These are phyloP conservation scores for Microdochium nivale DNA, from an alignment of 2,329 filamentous ascomycete genomes.

Conservation along the genomic window DNA sequence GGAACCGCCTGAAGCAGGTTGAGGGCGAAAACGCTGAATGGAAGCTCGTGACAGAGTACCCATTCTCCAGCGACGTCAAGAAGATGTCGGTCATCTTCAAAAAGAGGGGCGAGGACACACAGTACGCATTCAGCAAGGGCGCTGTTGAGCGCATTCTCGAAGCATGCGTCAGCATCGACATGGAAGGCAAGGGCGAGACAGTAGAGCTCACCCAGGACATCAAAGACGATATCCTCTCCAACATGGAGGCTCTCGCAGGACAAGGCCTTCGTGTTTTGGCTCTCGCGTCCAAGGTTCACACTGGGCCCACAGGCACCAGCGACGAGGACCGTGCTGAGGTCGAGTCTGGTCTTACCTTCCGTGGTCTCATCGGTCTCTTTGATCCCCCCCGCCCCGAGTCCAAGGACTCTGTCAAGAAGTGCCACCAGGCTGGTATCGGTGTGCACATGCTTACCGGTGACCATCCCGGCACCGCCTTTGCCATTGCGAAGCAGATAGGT, in stretches of 20 bases:
- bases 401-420: conserved; percentile 40
- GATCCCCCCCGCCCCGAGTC: conserved; percentile 57
- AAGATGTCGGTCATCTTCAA: conserved; percentile 67
- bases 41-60: conserved; percentile 58
- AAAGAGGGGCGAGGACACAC: conserved; percentile 26
- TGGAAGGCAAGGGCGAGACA: conserved; percentile 25
- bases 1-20: conserved; percentile 45
- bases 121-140: conserved; percentile 53
- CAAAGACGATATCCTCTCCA: conserved; percentile 48
- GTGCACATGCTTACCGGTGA: conserved; percentile 56
- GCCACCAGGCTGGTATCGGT: conserved; percentile 44
- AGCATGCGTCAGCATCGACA: conserved; percentile 46
- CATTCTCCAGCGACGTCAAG: conserved; percentile 67
- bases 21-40: conserved; percentile 40
- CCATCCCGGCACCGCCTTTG: conserved; percentile 46
- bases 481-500: conserved; percentile 49
- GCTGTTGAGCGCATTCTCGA: conserved; percentile 63
- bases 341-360: conserved; percentile 55
- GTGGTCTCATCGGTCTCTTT: conserved; percentile 30
- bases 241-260: conserved; percentile 60
- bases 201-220: conserved; percentile 42
- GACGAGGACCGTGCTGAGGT: conserved; percentile 44
- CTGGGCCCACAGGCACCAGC: conserved; percentile 22
- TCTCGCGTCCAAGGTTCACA: conserved; percentile 41
- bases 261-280: conserved; percentile 63